Evolutionary conservation across 2,329 filamentous ascomycete genomes (phyloP), one percentile per base, ranked within the genome.

Genomic region (Fusarium mundagurra): DNA sequence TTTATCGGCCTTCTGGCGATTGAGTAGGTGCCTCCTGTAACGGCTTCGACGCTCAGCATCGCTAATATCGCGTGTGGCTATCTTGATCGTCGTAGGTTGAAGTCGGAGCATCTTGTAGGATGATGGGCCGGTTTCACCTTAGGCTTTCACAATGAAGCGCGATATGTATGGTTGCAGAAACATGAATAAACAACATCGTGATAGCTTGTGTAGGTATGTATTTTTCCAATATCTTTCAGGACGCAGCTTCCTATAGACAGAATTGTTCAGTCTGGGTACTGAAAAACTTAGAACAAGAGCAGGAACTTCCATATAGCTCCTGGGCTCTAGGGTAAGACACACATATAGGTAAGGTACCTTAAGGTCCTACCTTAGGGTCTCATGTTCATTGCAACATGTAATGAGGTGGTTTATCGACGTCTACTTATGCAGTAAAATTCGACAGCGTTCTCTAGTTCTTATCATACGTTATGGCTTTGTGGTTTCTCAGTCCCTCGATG

Each of bases 21-120:
- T 41, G 29, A 47, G 47, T 6, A 76, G 68, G 31, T 77, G 64
- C 24, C 62, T 73, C 31, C 71, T 74, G 43, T 77, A 78, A 34
- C 66, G 74, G 24, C 61, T 69, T n/a, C 69, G 76, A 20, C 63
- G 68, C 45, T 77, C 72, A 16, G 72, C 60, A 27, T 77, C 75
- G 27, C 61, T 67, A 33, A 78, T 61, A 29, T 78, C 77, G 9
- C 41, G 53, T 4, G 67, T 47, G 6, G 70, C 69, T 29, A 78
- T 51, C 5, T 54, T 63, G 22, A 78, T 69, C 14, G 67, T 72
- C 16, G 72, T 76, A 11, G 77, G 68, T 29, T 53, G 58, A n/a
- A 76, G 61, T 59, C 76, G 74, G 24, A 77, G 64, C 77, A 78
- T 78, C 8, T 43, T 44, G 38, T 18, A 53, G 6, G 20, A 38